phyloP scores from a whole-genome alignment of 78 protist genomes.

The Anaeramoeba flamelloides region DNA sequence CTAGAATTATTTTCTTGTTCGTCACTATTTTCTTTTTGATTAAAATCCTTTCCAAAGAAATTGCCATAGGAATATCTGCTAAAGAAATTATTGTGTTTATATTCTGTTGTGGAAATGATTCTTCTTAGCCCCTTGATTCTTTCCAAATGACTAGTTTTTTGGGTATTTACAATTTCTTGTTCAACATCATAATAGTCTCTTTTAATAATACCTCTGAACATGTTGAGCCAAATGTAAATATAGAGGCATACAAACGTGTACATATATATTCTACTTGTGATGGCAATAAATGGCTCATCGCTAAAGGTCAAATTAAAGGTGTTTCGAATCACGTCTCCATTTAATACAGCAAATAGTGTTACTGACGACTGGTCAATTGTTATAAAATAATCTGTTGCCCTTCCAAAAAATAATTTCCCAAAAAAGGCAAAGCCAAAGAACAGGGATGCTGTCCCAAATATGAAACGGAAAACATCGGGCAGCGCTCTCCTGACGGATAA shows the following conservation, averaged over 20 bases:
- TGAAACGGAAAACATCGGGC: conserved; percentile 5
- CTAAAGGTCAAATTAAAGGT: background rate
- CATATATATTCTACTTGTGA: conserved; percentile 13
- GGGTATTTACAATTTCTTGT: background rate
- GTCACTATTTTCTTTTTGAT: no score
- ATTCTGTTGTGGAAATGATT: no score
- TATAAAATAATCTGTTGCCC: conserved; percentile 3
- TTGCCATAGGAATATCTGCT: no score
- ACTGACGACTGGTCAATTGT: conserved; percentile 9
- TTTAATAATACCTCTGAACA: conserved; percentile 23
- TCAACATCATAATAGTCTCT: conserved; percentile 11
- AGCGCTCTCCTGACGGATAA: no score
- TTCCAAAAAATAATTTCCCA: conserved; percentile 16
- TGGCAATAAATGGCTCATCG: background rate
- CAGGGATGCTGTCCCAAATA: conserved; percentile 14
- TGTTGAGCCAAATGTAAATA: conserved; percentile 28
- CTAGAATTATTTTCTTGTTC: no score
- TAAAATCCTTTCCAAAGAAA: no score
- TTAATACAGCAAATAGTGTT: conserved; percentile 19
- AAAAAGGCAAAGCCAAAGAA: conserved; percentile 18
- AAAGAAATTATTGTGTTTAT: no score
- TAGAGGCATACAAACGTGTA: conserved; percentile 18
- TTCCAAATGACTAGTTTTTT: no score
- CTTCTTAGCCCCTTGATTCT: no score
- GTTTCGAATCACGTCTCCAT: conserved; percentile 31